phyloP scores from a whole-genome alignment of 768 basidiomycete genomes.

The Mrakia gelida region DNA sequence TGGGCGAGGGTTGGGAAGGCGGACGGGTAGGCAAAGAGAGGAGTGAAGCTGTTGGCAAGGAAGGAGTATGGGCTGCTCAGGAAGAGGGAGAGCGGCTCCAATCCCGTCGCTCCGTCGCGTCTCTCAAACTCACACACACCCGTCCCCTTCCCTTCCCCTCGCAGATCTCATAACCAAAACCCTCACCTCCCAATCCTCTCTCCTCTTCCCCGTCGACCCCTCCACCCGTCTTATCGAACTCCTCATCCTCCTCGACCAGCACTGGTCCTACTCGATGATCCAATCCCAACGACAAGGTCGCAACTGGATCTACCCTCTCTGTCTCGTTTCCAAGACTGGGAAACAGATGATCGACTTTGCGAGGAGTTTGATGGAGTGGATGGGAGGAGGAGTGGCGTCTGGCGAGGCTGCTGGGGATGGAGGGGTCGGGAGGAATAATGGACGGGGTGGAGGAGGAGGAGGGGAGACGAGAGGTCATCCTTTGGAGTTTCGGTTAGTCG shows the following conservation, averaged over 20 bases:
- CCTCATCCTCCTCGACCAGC: slow-evolving; percentile 91
- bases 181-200: slow-evolving; percentile 68
- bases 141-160: background rate
- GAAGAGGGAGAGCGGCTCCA: background rate
- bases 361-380: slow-evolving; percentile 97
- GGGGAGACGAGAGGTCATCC: slow-evolving; percentile 31
- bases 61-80: background rate
- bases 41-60: no score
- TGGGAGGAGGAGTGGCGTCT: slow-evolving; percentile 89
- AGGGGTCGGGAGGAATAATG: slow-evolving; percentile 50
- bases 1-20: no score
- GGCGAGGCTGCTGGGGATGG: slow-evolving; percentile 60
- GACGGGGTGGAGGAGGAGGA: slow-evolving; percentile 7
- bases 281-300: slow-evolving; percentile 50
- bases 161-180: slow-evolving; percentile 85
- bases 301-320: slow-evolving; percentile 61
- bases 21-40: no score
- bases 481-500: slow-evolving; percentile 74
- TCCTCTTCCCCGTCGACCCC: slow-evolving; percentile 87
- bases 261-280: slow-evolving; percentile 85
- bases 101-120: background rate
- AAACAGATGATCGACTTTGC: slow-evolving; percentile 92
- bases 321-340: slow-evolving; percentile 84
- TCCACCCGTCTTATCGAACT: slow-evolving; percentile 93
- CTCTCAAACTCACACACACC: background rate